These are phyloP conservation scores for Tubosaeta brunneosetosa DNA, from an alignment of 768 basidiomycete species.

Conservation along the genomic window DNA sequence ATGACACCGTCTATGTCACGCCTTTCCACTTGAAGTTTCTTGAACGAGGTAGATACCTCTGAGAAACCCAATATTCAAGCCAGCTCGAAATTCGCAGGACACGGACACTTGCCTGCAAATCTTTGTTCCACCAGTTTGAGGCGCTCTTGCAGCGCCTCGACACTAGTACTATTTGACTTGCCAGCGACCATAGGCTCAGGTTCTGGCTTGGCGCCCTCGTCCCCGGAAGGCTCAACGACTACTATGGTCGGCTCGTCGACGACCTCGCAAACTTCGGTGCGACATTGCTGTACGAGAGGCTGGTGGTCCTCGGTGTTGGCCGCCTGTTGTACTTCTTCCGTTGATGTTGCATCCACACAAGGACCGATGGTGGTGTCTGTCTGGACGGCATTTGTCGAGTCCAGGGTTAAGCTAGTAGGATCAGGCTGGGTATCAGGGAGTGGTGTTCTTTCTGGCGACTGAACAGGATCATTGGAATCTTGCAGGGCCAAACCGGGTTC, in stretches of 20 bases:
- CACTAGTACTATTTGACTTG: conserved; percentile 20
- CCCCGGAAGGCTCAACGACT: neutral
- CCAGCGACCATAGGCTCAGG: neutral
- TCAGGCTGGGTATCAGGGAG: neutral
- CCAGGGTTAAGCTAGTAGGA: neutral
- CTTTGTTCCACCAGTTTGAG: conserved; percentile 70
- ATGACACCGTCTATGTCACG: conserved; percentile 63
- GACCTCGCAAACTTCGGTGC: neutral
- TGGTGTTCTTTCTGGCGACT: neutral
- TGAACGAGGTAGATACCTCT: conserved; percentile 80
- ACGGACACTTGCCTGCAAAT: conserved; percentile 53
- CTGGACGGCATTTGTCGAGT: neutral
- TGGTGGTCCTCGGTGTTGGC: neutral
- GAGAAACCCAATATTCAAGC: conserved; percentile 5
- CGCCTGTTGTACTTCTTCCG: conserved; percentile 1
- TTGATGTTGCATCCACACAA: neutral
- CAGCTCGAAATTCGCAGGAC: neutral
- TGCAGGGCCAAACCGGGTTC: neutral
- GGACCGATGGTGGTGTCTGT: neutral
- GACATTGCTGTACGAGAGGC: neutral
- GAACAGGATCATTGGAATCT: neutral
- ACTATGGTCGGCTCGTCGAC: neutral
- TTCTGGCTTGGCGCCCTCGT: neutral
- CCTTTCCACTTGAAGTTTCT: conserved; percentile 70
- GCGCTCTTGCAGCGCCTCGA: conserved; percentile 61